phyloP scores from a whole-genome alignment of 768 basidiomycete species.

The Pleurotus tuber-regium region DNA sequence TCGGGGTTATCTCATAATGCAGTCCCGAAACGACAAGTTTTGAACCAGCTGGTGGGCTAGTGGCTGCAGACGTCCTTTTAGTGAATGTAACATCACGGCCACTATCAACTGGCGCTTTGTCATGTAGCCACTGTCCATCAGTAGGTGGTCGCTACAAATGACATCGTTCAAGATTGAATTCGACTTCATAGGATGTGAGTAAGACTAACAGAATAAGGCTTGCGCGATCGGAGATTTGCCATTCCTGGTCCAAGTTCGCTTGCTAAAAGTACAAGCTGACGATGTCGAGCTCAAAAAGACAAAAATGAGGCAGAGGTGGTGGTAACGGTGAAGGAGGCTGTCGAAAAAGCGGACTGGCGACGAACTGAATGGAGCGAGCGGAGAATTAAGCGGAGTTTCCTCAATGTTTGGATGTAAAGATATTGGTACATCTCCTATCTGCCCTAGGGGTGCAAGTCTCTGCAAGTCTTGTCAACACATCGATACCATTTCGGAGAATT shows the following conservation, averaged over 20 bases:
- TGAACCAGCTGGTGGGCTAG: conserved; percentile 35
- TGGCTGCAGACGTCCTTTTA: conserved; percentile 19
- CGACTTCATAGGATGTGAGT: neutral
- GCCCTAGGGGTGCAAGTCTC: no score
- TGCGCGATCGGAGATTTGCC: neutral
- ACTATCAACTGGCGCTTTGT: conserved; percentile 58
- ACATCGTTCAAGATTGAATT: neutral
- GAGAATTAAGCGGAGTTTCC: conserved; percentile 5
- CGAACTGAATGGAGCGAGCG: neutral
- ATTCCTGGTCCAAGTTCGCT: no score
- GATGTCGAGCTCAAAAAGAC: neutral
- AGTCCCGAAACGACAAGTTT: conserved; percentile 82
- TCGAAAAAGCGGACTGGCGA: neutral
- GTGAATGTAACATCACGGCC: conserved; percentile 22
- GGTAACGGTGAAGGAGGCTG: neutral
- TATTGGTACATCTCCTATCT: neutral
- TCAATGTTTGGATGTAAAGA: neutral
- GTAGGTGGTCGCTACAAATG: conserved; percentile 20
- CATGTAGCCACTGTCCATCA: conserved; percentile 75
- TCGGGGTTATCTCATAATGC: conserved; percentile 89
- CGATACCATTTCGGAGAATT: no score
- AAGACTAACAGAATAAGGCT: conserved; percentile 3
- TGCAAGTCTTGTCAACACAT: no score
- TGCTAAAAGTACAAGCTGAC: no score
- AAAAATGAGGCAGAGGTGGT: neutral